These are phyloP conservation scores for Penicillium maclennaniae DNA, from an alignment of 495 filamentous ascomycete genomes.

Conservation along the genomic window DNA sequence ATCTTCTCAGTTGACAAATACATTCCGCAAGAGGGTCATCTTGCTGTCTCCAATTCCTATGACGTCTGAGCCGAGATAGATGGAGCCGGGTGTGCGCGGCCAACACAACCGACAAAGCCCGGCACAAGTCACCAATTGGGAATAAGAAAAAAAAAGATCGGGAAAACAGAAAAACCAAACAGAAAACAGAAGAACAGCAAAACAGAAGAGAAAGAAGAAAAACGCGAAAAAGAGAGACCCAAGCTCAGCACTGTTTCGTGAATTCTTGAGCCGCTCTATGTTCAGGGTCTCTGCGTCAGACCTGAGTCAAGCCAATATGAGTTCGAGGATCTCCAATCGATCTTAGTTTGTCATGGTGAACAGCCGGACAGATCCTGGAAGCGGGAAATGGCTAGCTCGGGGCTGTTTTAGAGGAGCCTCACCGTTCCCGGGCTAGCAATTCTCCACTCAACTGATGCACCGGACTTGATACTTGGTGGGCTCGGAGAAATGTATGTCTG, in stretches of 20 bases:
- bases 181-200: too few species aligned
- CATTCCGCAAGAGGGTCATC: neutral
- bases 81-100: constrained; percentile 1
- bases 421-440: constrained; percentile 7
- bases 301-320: neutral
- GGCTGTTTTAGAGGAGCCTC: constrained; percentile 21
- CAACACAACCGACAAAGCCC: neutral
- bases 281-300: neutral
- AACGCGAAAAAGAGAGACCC: too few species aligned
- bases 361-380: neutral
- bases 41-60: neutral
- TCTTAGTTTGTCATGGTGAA: neutral
- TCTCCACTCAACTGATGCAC: constrained; percentile 33
- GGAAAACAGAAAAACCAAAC: too few species aligned
- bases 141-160: neutral
- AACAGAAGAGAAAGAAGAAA: too few species aligned
- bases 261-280: constrained; percentile 3
- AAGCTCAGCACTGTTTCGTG: constrained; percentile 8
- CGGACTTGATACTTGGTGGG: constrained; percentile 20
- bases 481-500: constrained; percentile 5
- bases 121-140: neutral
- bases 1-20: neutral
- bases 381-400: neutral
- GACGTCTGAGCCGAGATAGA: neutral
- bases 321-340: neutral